Percentiles rank a stretch among this genome's conserved stretches.
These are phyloP conservation scores for Trichoderma sp. DNA, from an alignment of 2,329 filamentous ascomycete genomes.

Conservation along the genomic window DNA sequence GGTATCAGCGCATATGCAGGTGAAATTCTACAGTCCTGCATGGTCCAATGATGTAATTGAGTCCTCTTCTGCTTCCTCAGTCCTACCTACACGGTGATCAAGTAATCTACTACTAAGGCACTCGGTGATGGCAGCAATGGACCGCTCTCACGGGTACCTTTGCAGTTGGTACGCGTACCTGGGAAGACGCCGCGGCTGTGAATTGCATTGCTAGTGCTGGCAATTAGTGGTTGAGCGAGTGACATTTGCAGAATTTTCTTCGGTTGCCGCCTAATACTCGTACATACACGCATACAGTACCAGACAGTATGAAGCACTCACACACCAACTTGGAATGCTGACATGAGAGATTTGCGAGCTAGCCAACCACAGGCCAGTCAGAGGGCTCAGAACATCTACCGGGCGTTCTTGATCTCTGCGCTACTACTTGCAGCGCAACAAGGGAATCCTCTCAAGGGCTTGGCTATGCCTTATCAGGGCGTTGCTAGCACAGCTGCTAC, in stretches of 20 bases:
- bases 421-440: background rate
- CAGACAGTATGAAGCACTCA: background rate
- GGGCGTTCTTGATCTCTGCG: background rate
- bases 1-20: background rate
- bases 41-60: constrained; percentile 2
- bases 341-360: background rate
- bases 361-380: background rate
- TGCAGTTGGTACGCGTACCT: background rate
- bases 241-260: background rate
- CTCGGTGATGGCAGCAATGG: background rate
- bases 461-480: background rate
- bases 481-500: background rate
- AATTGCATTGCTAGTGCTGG: background rate
- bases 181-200: background rate
- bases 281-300: too few species aligned
- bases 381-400: background rate
- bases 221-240: background rate
- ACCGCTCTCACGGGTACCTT: background rate
- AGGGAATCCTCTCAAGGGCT: background rate
- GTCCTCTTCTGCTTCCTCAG: background rate
- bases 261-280: background rate
- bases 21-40: background rate
- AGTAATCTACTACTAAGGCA: too few species aligned
- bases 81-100: background rate
- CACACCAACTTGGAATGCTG: background rate